Conservation (phyloP, 129 eudicot species). For the Chrysanthemum seticuspe region DNA sequence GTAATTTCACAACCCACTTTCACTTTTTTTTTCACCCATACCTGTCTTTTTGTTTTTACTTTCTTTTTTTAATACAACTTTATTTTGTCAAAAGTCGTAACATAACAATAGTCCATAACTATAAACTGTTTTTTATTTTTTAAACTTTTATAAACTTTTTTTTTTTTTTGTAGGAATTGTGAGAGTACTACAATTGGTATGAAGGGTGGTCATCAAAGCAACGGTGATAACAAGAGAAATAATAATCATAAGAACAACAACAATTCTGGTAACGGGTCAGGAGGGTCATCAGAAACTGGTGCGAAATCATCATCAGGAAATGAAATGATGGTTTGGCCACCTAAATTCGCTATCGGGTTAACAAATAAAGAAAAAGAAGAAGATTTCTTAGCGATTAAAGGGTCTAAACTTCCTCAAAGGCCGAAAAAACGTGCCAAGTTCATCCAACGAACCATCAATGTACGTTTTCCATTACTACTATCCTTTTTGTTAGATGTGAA, state of each 20-base stretch:
- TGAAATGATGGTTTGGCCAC: slow-evolving; percentile 75
- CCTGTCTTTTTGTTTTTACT: not conserved
- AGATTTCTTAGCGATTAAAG: slow-evolving; percentile 82
- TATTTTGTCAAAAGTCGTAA: no score
- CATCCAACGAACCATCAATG: slow-evolving; percentile 89
- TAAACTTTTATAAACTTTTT: slow-evolving; percentile 2
- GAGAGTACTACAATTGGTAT: slow-evolving; percentile 56
- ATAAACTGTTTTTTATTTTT: not conserved
- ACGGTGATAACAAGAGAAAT: slow-evolving; percentile 51
- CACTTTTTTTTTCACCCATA: no score
- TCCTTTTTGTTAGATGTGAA: not conserved
- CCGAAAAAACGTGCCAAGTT: slow-evolving; percentile 93
- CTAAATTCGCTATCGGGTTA: slow-evolving; percentile 79
- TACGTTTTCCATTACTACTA: slow-evolving; percentile 18
- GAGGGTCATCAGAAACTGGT: slow-evolving; percentile 57
- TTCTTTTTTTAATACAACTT: not conserved
- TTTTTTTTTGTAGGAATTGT: slow-evolving; percentile 45
- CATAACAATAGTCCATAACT: no score
- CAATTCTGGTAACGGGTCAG: slow-evolving; percentile 51
- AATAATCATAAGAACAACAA: not conserved
- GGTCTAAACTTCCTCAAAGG: slow-evolving; percentile 92
- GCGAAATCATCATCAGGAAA: slow-evolving; percentile 34
- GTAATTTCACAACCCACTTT: no score
- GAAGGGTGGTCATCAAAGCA: slow-evolving; percentile 57
- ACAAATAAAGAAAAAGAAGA: slow-evolving; percentile 95